phyloP scores from a whole-genome alignment of 1,139 yeast species.

The Lodderomyces theae region DNA sequence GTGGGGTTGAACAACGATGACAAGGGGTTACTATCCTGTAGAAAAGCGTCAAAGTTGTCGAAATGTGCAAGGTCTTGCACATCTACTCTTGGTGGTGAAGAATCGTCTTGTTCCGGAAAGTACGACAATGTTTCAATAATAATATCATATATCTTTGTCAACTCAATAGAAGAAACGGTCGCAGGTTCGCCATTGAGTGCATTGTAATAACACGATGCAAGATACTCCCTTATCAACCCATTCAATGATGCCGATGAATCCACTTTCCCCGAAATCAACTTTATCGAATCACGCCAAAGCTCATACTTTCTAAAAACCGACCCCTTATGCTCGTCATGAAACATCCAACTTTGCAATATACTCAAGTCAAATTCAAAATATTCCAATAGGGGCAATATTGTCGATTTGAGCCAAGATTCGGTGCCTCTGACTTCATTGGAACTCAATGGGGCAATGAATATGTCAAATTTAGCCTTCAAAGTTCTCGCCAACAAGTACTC shows the following conservation, averaged over 20 bases:
- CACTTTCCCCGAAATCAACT: slow-evolving; percentile 14
- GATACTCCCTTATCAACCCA: slow-evolving; percentile 20
- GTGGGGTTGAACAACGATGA: slow-evolving; percentile 21
- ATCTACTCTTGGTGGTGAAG: slow-evolving; percentile 2
- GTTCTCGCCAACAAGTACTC: slow-evolving; percentile 16
- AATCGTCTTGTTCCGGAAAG: slow-evolving; percentile 9
- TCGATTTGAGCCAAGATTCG: slow-evolving; percentile 27
- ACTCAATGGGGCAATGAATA: slow-evolving; percentile 25
- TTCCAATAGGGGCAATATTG: slow-evolving; percentile 29
- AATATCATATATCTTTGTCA: slow-evolving; percentile 28
- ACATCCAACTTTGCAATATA: slow-evolving; percentile 30
- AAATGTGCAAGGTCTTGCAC: slow-evolving; percentile 1
- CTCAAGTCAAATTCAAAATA: slow-evolving; percentile 22
- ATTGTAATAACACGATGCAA: slow-evolving; percentile 29
- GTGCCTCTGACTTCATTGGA: slow-evolving; percentile 17
- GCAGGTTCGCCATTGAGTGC: slow-evolving; percentile 18
- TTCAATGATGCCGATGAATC: slow-evolving; percentile 14
- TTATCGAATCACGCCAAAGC: slow-evolving; percentile 26
- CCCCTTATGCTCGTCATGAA: slow-evolving; percentile 12
- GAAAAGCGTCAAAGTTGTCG: slow-evolving; percentile 7
- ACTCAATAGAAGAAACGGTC: slow-evolving; percentile 27
- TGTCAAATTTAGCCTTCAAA: slow-evolving; percentile 19
- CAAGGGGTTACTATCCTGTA: slow-evolving; percentile 16
- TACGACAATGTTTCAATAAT: slow-evolving; percentile 24
- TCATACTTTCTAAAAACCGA: slow-evolving; percentile 17